Evolutionary conservation across 2,329 filamentous ascomycete genomes (phyloP).

Genomic region (Fusarium pseudocircinatum): DNA sequence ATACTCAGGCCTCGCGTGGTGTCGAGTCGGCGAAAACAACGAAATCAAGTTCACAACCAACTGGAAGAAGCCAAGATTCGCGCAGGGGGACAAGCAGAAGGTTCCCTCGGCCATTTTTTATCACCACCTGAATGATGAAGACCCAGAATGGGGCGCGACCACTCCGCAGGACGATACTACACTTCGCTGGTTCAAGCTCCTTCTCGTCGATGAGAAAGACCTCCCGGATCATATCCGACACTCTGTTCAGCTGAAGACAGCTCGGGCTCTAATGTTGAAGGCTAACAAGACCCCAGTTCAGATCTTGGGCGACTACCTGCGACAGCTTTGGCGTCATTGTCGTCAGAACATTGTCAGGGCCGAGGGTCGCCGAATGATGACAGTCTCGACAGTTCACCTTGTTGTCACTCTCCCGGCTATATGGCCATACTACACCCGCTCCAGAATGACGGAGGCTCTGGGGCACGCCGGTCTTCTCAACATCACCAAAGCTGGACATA

Average conservation of each 20-base stretch:
- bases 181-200: slow-evolving; percentile 55
- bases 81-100: slow-evolving; percentile 48
- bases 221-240: slow-evolving; percentile 39
- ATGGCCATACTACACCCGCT: slow-evolving; percentile 53
- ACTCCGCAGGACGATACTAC: slow-evolving; percentile 39
- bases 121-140: fast-evolving
- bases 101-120: slow-evolving; percentile 44
- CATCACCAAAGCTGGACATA: slow-evolving; percentile 39
- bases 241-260: slow-evolving; percentile 35
- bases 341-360: slow-evolving; percentile 40
- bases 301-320: slow-evolving; percentile 48
- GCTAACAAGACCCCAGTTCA: slow-evolving; percentile 42
- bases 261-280: neutral
- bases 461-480: slow-evolving; percentile 50
- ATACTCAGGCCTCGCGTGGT: slow-evolving; percentile 55
- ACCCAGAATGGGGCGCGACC: slow-evolving; percentile 47
- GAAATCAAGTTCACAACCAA: slow-evolving; percentile 46
- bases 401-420: slow-evolving; percentile 58
- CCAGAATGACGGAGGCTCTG: slow-evolving; percentile 50
- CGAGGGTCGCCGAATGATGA: slow-evolving; percentile 22
- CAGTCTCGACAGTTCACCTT: slow-evolving; percentile 44
- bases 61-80: slow-evolving; percentile 40
- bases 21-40: slow-evolving; percentile 36
- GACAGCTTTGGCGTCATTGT: slow-evolving; percentile 47
- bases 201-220: slow-evolving; percentile 51